Evolutionary conservation across 805 yeast genomes (phyloP), one percentile per base, ranked within the genome.

Genomic region (Naumovozyma baii): DNA sequence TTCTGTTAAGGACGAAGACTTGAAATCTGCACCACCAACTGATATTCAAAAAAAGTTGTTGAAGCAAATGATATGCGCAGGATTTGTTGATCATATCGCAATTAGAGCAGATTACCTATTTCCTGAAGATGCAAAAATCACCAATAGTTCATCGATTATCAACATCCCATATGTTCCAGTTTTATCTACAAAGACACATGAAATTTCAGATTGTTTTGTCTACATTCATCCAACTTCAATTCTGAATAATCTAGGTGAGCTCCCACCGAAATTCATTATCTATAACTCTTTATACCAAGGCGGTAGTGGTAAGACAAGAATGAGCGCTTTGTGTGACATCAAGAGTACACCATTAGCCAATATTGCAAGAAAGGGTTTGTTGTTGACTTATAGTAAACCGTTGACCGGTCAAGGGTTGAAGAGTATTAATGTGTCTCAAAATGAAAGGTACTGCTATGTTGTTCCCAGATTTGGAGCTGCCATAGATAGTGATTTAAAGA

Each of bases 61-160:
- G 45, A 88, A 86, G 54, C 99, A 92, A 62, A 88, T 92, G 78
- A 69, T 90, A 3, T 75, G 95, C 4, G 80, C 96, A 0, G 98
- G 97, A 0, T 92, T 83, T 52, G 70, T 92, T 31, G 99, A 92
- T 59, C 94, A 84, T 55, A 73, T 90, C 17, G 94, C 94, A 1
- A 73, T 85, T 13, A 70, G 97, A 45, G 88, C 85, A 1, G 96
- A 88, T 53, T 44, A 41, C n/a, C 49, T 77, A 25, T 62, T 78
- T 5, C 77, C 83, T 15, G 67, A 78, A 1, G 94, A 83, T 15
- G 68, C 76, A 5, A 67, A 62, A 35, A 61, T 80, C 3, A 66
- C 80, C 2, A 81, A 80, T 44, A 78, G 72, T 38, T 66, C 80
- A 3, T 67, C 64, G 32, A 69, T 80, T 31, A 72, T 68, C 39